A percentile compares a stretch with the other conserved stretches of the same genome.
Conservation (phyloP, 108 stramenopile genomes). For the Pseudonitzschia pungens region DNA sequence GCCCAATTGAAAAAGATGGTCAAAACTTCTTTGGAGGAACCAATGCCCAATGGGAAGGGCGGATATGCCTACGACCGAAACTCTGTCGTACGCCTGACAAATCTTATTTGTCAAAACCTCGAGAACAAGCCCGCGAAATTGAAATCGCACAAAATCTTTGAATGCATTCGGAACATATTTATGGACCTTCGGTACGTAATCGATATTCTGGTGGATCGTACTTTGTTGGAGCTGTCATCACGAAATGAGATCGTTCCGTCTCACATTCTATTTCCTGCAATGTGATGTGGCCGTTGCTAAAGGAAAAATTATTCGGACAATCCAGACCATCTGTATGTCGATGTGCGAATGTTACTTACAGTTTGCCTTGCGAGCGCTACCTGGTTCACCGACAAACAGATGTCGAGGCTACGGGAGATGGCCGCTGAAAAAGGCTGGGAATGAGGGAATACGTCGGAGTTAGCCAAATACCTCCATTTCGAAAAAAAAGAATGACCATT, state of each 20-base stretch:
- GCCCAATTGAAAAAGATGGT: not conserved
- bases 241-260: no score
- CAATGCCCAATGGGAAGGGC: not conserved
- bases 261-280: no score
- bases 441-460: not conserved
- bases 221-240: no score
- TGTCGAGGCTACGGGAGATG: not conserved
- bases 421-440: not conserved
- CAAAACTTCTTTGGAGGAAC: not conserved
- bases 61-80: slow-evolving; percentile 23
- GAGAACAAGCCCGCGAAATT: slow-evolving; percentile 22
- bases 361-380: slow-evolving; percentile 25
- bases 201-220: no score
- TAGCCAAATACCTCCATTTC: not conserved
- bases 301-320: slow-evolving; percentile 26
- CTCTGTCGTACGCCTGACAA: slow-evolving; percentile 17
- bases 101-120: slow-evolving; percentile 27
- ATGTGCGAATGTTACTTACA: slow-evolving; percentile 32
- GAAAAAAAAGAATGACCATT: not conserved
- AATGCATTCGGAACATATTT: slow-evolving; percentile 21
- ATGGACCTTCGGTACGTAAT: not conserved
- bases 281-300: no score
- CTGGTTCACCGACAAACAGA: slow-evolving; percentile 26
- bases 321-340: slow-evolving; percentile 23
- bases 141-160: slow-evolving; percentile 26